Evolutionary conservation across 2,329 filamentous ascomycete species (phyloP).

Genomic region (Epichloe amarillans): DNA sequence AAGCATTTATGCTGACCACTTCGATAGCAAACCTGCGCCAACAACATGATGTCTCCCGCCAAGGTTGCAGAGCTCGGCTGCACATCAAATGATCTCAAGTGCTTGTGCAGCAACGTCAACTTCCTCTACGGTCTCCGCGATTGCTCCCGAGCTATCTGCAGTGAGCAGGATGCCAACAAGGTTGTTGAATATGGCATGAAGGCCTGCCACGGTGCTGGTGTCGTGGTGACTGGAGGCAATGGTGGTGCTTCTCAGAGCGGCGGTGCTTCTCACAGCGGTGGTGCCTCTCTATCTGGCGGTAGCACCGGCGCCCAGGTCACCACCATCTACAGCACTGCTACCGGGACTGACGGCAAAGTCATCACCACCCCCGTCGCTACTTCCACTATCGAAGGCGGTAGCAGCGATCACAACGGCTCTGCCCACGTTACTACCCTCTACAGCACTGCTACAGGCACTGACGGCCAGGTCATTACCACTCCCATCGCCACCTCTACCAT

Average conservation of each 20-base stretch:
- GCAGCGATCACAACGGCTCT: conserved; percentile 5
- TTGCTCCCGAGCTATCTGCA: conserved; percentile 33
- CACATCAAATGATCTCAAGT: conserved; percentile 24
- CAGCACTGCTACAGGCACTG: conserved; percentile 22
- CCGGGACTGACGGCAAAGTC: conserved; percentile 19
- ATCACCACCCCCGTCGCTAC: conserved; percentile 24
- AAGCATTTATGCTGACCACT: conserved; percentile 4
- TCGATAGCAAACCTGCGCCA: conserved; percentile 33
- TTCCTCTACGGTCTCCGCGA: conserved; percentile 38
- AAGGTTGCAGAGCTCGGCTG: conserved; percentile 34
- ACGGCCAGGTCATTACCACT: conserved; percentile 18
- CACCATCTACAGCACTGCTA: conserved; percentile 23
- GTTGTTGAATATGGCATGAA: conserved; percentile 26
- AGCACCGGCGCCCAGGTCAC: conserved; percentile 10
- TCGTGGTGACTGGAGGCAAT: conserved; percentile 16
- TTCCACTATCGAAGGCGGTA: conserved; percentile 16
- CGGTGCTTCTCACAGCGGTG: conserved; percentile 1
- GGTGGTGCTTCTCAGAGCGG: conserved; percentile 1
- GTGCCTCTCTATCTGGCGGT: neutral
- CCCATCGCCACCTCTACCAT: conserved; percentile 25
- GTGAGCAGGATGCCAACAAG: conserved; percentile 19
- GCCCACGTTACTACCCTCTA: conserved; percentile 21
- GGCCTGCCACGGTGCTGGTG: conserved; percentile 25
- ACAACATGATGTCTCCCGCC: conserved; percentile 33
- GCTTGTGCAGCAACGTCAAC: conserved; percentile 33